Evolutionary conservation across 768 basidiomycete species (phyloP).

Genomic region (Russula griseocarnosa): DNA sequence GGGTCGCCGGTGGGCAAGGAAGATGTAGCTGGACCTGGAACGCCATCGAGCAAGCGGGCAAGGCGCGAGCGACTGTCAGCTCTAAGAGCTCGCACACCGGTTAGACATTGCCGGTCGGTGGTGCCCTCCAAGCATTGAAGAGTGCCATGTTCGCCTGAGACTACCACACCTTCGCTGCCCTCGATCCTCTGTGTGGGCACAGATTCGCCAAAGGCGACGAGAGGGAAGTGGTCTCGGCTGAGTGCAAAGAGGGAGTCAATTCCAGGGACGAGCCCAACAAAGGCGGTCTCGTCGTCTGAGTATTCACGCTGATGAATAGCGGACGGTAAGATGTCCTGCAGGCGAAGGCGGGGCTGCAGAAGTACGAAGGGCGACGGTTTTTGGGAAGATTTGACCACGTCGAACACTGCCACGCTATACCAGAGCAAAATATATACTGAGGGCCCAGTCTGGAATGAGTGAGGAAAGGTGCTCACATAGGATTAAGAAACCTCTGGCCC

Average conservation of each 20-base stretch:
- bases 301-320: conserved; percentile 40
- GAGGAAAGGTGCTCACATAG: conserved; percentile 51
- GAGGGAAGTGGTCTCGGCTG: conserved; percentile 74
- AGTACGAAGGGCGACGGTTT: conserved; percentile 71
- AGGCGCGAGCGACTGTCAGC: conserved; percentile 40
- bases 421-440: background rate
- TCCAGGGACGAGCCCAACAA: conserved; percentile 73
- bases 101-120: conserved; percentile 54
- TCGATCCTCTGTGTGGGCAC: conserved; percentile 32
- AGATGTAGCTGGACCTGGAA: conserved; percentile 34
- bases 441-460: background rate
- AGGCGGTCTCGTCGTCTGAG: conserved; percentile 61
- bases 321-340: conserved; percentile 65
- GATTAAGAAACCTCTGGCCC: conserved; percentile 55
- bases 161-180: conserved; percentile 35
- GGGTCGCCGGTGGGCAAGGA: conserved; percentile 31
- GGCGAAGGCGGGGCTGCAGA: conserved; percentile 76
- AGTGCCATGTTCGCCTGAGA: conserved; percentile 2
- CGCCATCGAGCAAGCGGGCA: conserved; percentile 59
- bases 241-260: conserved; percentile 79
- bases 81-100: conserved; percentile 56
- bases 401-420: conserved; percentile 75
- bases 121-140: conserved; percentile 35
- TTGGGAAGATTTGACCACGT: conserved; percentile 52
- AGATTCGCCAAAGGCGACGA: conserved; percentile 65